Base-by-base conservation (phyloP, 2,329 filamentous ascomycete species). In the Passalora sequoiae region DNA sequence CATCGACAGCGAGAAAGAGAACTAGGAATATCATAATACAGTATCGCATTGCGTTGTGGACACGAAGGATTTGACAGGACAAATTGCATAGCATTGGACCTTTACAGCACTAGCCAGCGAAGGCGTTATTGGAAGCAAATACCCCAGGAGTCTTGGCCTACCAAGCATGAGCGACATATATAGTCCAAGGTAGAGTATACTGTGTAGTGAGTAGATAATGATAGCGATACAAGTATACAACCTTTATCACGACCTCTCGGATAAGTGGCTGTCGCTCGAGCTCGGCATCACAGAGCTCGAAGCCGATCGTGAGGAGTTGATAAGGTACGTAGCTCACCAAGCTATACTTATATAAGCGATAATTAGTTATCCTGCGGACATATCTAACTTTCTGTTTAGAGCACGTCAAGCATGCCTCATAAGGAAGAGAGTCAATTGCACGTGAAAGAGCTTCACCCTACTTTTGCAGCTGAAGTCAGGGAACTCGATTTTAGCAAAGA, bases 401-500 rank as follows among this genome's bases (percentile, higher is more conserved):
- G 7, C 7, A 17, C 6, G 17, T 4, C 5, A 20, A 33, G 35
- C 9, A 55, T 55, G 52, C 52, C 47, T 35, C 52, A 51, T 40
- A 47, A 45, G 31, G 42, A 51, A 44, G 44, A 49, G 9, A 31
- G 29, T 17, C 43, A 22, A 12, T 15, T 58, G 12, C 38, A 43
- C 10, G 33, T 54, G 6, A 40, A 27, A 2, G 51, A 52, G 36
- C 37, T 46, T 8, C 49, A 51, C 30, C 46, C 43, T 3, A 44
- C 46, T 7, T 51, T 51, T 20, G 49, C 43, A 8, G 49, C 49
- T 28, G 49, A 51, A 37, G 40, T 49, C 5, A 29, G 37, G 36
- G 49, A 46, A 9, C 21, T 51, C 13, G 38, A 51, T 25, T 51
- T 50, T 17, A 46, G 38, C 15, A 32, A 48, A 17, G 44, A 55